These are phyloP conservation scores for Trametes punicea DNA, from an alignment of 768 basidiomycete genomes.

Conservation along the genomic window DNA sequence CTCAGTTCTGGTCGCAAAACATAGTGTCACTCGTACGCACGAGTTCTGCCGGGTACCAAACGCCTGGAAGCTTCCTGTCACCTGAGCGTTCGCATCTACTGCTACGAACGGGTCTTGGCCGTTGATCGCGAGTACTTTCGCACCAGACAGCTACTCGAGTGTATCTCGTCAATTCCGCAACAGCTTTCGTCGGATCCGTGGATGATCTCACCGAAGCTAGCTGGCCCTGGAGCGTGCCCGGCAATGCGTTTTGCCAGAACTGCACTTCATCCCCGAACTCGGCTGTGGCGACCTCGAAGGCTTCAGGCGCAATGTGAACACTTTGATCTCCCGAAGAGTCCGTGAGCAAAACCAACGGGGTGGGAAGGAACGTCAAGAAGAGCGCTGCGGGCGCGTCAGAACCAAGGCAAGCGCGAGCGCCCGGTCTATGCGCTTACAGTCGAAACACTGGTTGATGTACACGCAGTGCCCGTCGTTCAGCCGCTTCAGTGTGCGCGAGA, in stretches of 20 bases:
- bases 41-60: constrained; percentile 40
- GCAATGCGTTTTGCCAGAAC: constrained; percentile 53
- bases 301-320: constrained; percentile 51
- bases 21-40: constrained; percentile 15
- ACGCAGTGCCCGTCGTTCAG: constrained; percentile 59
- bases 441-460: constrained; percentile 54
- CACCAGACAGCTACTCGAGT: constrained; percentile 38
- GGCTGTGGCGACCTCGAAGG: constrained; percentile 46
- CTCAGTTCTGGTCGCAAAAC: not conserved
- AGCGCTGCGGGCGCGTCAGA: constrained; percentile 20
- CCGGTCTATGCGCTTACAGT: constrained; percentile 35
- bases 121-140: constrained; percentile 53
- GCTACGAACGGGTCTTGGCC: constrained; percentile 47
- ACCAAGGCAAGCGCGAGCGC: not conserved
- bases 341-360: constrained; percentile 47
- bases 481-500: constrained; percentile 50
- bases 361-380: constrained; percentile 42
- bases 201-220: constrained; percentile 38
- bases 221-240: constrained; percentile 43
- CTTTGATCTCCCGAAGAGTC: constrained; percentile 41
- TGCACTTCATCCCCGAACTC: constrained; percentile 49
- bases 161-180: not conserved
- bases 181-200: not conserved
- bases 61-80: constrained; percentile 51
- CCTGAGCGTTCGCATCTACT: constrained; percentile 48